Base-by-base conservation (phyloP, 306 rosid genomes). In the Dalbergia cochinchinensis region DNA sequence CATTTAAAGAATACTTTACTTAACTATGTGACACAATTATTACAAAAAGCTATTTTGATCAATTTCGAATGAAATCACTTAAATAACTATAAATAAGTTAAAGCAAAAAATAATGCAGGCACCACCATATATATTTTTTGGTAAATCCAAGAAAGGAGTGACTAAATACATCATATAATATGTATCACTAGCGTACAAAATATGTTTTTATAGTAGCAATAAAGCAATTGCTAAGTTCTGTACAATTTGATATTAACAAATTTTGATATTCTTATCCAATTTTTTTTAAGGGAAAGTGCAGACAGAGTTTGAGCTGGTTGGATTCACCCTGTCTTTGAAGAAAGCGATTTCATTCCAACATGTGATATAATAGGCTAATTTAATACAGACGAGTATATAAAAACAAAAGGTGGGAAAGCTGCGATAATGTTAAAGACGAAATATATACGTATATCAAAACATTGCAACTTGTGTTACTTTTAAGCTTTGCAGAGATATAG, bases 391-490 rank as follows among this genome's bases (percentile, higher is more conserved):
- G 11, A 34, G 44, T 63, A 41, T n/a, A 44, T 13, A 35, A 50
- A 71, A 51, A 20, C 83, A 63, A 80, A 51, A 71, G 66, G 41
- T 63, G 15, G 16, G 71, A 71, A 79, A 39, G 65, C 14, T 42
- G 13, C 55, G 12, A 78, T 64, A 13, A 16, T 69, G 53, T 64
- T 63, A 12, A 55, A 57, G 64, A 74, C 44, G 42, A 47, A n/a
- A 3, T 66, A 51, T 4, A 51, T n/a, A 18, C 4, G 26, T 14
- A 39, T 50, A 45, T 55, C 22, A 74, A 71, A 74, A 58, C 67
- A 53, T 73, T 73, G 44, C 74, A 73, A 73, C 69, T 65, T 80
- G 78, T 35, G 61, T 79, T 71, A 9, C 35, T 48, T 74, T 64
- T 11, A 48, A 48, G 22, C 45, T 70, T 79, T 71, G 35, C 72